A percentile compares a stretch with the other conserved stretches of the same genome.
Evolutionary conservation across 768 basidiomycete genomes (phyloP).

Genomic region (Sistotremastrum niveocremeum): DNA sequence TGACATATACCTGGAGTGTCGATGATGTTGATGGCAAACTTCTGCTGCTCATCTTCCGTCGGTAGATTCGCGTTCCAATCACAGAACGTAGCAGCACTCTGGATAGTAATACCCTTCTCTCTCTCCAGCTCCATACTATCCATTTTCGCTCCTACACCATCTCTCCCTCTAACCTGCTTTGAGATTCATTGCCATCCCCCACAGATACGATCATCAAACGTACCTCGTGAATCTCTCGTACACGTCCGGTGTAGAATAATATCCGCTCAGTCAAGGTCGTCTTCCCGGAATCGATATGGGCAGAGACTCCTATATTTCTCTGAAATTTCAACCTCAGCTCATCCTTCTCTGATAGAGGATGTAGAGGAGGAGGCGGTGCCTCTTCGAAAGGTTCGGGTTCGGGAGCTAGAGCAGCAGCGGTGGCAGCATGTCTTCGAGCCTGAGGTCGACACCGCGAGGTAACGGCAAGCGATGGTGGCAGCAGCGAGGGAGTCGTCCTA

Average conservation of each 20-base stretch:
- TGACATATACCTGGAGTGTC: conserved; percentile 75
- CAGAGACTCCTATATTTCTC: conserved; percentile 92
- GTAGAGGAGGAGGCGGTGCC: neutral
- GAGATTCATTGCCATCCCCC: no score
- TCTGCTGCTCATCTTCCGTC: conserved; percentile 48
- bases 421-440: conserved; percentile 1
- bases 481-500: no score
- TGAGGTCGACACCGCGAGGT: no score
- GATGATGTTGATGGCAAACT: conserved; percentile 94
- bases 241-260: conserved; percentile 90
- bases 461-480: no score
- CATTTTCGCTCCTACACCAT: conserved; percentile 98
- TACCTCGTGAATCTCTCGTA: conserved; percentile 94
- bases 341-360: conserved; percentile 49
- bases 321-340: conserved; percentile 52
- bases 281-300: conserved; percentile 95
- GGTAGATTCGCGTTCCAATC: conserved; percentile 78
- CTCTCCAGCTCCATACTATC: conserved; percentile 98
- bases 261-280: conserved; percentile 96
- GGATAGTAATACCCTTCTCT: conserved; percentile 99
- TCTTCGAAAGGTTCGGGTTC: neutral
- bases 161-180: conserved; percentile 73
- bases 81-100: conserved; percentile 96
- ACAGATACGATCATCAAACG: conserved; percentile 13
- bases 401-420: conserved; percentile 5